Conservation (phyloP, 2,329 filamentous ascomycete species). For the Cercospora zeina region DNA sequence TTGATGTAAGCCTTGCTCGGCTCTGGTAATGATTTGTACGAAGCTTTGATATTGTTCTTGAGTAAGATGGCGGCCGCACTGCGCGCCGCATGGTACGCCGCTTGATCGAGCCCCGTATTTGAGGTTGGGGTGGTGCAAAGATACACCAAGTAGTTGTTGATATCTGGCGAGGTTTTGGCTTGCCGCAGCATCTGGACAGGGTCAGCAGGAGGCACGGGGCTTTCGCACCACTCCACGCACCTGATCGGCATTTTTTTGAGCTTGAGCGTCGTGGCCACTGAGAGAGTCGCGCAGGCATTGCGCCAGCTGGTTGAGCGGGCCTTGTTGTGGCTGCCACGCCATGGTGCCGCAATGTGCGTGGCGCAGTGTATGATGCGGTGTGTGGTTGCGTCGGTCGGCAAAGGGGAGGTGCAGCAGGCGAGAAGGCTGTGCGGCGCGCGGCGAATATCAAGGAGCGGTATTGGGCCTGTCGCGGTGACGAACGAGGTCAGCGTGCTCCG, state of each 20-base stretch:
- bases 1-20: conserved; percentile 74
- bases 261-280: conserved; percentile 74
- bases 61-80: conserved; percentile 90
- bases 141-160: conserved; percentile 95
- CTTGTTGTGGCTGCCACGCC: conserved; percentile 89
- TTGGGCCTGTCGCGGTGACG: conserved; percentile 13
- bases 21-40: conserved; percentile 74
- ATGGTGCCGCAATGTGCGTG: conserved; percentile 52
- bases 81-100: conserved; percentile 70
- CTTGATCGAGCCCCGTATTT: conserved; percentile 60
- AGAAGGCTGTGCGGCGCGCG: conserved; percentile 3
- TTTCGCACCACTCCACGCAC: conserved; percentile 55
- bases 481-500: conserved; percentile 15
- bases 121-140: conserved; percentile 71
- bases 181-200: conserved; percentile 78
- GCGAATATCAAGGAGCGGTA: conserved; percentile 13
- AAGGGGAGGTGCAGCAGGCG: background rate
- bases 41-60: conserved; percentile 83
- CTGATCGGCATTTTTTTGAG: conserved; percentile 85
- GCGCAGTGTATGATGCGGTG: conserved; percentile 8
- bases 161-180: conserved; percentile 83
- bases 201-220: background rate
- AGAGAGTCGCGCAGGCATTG: conserved; percentile 89
- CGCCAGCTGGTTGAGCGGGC: conserved; percentile 85
- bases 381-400: background rate